Evolutionary conservation across 2,329 filamentous ascomycete species (phyloP).

Genomic region (Neonectria magnoliae): DNA sequence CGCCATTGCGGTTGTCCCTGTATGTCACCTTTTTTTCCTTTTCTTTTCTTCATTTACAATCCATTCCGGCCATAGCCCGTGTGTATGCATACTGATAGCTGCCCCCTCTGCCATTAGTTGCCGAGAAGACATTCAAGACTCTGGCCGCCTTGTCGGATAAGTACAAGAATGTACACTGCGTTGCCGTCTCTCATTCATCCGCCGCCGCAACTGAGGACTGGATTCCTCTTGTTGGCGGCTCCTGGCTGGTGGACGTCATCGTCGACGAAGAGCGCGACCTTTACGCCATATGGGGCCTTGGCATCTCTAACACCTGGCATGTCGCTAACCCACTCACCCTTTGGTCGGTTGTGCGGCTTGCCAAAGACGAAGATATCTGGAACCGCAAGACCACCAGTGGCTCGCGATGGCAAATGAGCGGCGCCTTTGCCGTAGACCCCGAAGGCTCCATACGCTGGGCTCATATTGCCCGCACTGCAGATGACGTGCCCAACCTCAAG

Average conservation of each 20-base stretch:
- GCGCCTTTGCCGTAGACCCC: constrained; percentile 64
- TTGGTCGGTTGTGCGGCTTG: constrained; percentile 66
- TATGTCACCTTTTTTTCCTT: constrained; percentile 49
- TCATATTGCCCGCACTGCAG: constrained; percentile 44
- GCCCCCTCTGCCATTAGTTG: constrained; percentile 57
- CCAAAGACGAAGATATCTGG: constrained; percentile 71
- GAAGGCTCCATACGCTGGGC: constrained; percentile 46
- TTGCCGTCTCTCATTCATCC: constrained; percentile 71
- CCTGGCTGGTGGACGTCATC: constrained; percentile 66
- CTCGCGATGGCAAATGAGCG: constrained; percentile 74
- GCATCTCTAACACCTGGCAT: constrained; percentile 69
- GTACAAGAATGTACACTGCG: constrained; percentile 62
- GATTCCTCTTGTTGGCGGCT: constrained; percentile 65
- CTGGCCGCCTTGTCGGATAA: constrained; percentile 62
- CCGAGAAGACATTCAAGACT: constrained; percentile 71
- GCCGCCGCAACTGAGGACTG: constrained; percentile 64
- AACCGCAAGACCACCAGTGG: constrained; percentile 73
- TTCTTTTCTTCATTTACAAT: no score
- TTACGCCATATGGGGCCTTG: constrained; percentile 74
- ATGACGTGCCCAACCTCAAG: constrained; percentile 46
- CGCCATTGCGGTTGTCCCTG: constrained; percentile 80
- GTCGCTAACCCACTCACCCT: constrained; percentile 68
- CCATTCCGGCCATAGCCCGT: no score
- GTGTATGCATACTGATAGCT: not conserved
- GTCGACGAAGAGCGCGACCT: constrained; percentile 68